phyloP scores from a whole-genome alignment of 495 filamentous ascomycete species.

The Aspergillus kassunensis region DNA sequence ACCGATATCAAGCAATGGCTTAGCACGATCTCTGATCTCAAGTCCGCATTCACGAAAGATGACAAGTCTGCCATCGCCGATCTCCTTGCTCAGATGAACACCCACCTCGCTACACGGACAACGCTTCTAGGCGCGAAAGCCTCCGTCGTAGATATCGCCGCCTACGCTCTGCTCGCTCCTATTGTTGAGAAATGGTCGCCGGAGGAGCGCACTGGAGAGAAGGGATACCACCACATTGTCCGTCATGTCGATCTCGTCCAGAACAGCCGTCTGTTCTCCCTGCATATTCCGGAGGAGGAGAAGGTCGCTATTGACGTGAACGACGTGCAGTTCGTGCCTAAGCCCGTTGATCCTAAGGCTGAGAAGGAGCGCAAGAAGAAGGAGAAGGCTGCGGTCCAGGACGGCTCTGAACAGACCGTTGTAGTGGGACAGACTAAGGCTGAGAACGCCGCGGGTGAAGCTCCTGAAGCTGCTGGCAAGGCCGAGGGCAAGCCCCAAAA shows the following conservation, averaged over 20 bases:
- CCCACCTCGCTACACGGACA: slow-evolving; percentile 80
- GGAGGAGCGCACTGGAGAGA: slow-evolving; percentile 86
- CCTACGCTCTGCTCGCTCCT: slow-evolving; percentile 78
- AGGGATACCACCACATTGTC: slow-evolving; percentile 87
- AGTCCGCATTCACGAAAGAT: slow-evolving; percentile 51
- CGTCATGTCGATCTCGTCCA: slow-evolving; percentile 93
- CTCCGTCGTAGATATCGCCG: slow-evolving; percentile 80
- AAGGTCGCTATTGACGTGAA: slow-evolving; percentile 77
- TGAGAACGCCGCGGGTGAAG: slow-evolving; percentile 32
- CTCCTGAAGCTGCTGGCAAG: slow-evolving; percentile 27
- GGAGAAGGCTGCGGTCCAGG: slow-evolving; percentile 65
- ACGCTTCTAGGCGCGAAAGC: slow-evolving; percentile 89
- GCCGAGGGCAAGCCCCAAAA: slow-evolving; percentile 41
- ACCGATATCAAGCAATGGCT: slow-evolving; percentile 87
- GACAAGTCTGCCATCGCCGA: slow-evolving; percentile 47
- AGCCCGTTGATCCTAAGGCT: slow-evolving; percentile 75
- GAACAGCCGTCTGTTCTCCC: slow-evolving; percentile 72
- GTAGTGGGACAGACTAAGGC: slow-evolving; percentile 47
- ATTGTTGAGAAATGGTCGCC: slow-evolving; percentile 73
- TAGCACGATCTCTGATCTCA: slow-evolving; percentile 65
- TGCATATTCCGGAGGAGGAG: slow-evolving; percentile 66
- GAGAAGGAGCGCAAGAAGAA: slow-evolving; percentile 88
- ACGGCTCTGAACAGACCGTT: slow-evolving; percentile 37
- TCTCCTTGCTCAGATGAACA: slow-evolving; percentile 72
- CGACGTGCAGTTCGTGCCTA: slow-evolving; percentile 77